Conservation (phyloP, 345 rosid genomes). For the Ricinus communis region DNA sequence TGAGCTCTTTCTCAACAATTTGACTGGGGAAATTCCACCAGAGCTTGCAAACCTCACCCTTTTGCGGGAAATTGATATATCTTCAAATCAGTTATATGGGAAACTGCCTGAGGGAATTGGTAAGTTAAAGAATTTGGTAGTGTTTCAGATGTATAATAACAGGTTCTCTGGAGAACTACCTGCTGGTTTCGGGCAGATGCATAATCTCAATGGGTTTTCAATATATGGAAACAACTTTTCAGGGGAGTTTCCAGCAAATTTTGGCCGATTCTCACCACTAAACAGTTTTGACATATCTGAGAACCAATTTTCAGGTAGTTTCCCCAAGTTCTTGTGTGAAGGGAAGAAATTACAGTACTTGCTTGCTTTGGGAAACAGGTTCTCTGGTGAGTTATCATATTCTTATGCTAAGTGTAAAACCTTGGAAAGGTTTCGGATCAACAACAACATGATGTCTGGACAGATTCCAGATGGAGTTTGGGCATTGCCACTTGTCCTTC, state of each 20-base stretch:
- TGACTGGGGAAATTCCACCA: constrained; percentile 65
- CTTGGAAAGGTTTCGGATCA: constrained; percentile 59
- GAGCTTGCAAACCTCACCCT: constrained; percentile 52
- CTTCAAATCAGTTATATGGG: constrained; percentile 53
- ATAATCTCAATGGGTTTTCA: constrained; percentile 51
- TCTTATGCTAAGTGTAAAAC: constrained; percentile 68
- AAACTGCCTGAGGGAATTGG: constrained; percentile 57
- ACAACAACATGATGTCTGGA: constrained; percentile 58
- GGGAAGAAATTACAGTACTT: constrained; percentile 39
- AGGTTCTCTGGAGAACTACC: constrained; percentile 67
- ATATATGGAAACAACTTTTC: constrained; percentile 73
- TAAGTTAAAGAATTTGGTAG: constrained; percentile 44
- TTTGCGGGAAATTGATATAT: constrained; percentile 64
- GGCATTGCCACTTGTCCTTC: constrained; percentile 56
- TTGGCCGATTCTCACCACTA: constrained; percentile 64
- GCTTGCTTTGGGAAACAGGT: constrained; percentile 62
- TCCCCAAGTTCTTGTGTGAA: constrained; percentile 71
- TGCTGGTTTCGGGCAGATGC: constrained; percentile 63
- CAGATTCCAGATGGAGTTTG: constrained; percentile 57
- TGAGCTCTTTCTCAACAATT: constrained; percentile 52
- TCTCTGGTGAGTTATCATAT: constrained; percentile 66
- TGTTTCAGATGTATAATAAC: constrained; percentile 59
- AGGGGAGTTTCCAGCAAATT: constrained; percentile 59
- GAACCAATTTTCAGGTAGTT: constrained; percentile 65
- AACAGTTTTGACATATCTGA: constrained; percentile 75